Evolutionary conservation across 495 filamentous ascomycete genomes (phyloP), one percentile per base, ranked within the genome.

Genomic region (Aspergillus cavernicola): DNA sequence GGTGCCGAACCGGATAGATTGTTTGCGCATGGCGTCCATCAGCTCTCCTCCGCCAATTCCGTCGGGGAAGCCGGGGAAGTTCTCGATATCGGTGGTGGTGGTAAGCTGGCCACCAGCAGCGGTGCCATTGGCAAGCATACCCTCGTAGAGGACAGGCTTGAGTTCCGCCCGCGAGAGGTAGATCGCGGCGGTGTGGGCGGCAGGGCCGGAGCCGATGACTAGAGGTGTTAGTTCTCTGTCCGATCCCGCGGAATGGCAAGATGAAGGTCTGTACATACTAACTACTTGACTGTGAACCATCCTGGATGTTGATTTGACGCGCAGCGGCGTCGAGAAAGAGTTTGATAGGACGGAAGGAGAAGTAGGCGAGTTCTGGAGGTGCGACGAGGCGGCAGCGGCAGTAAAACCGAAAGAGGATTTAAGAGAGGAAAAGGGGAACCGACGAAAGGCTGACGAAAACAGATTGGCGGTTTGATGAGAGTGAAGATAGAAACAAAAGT

Each of bases 71-170:
- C 93, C 93, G 45, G 93, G 93, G 74, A 84, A 98, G 75, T 98
- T 98, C 79, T 98, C 93, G 49, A 98, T 84, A 55, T 98, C 93
- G 63, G 95, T 97, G 52, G 93, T 98, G 32, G 93, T 98, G 20
- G 93, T 98, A 50, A 98, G 76, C 77, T 98, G 93, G 28, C 93
- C 93, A 62, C 93, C 93, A 42, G 93, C 87, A 6, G 93, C 93
- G 67, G 95, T 93, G 61, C 93, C 93, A 62, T 96, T 95, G 58
- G 93, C 93, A 54, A 98, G 85, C 79, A 97, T 95, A 54, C 93
- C 93, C 76, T 98, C 93, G 65, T 97, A 98, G 50, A 98, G 76
- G 53, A 96, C 87, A 32, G 93, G 87, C 81, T 70, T 56, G 58
- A 98, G 75, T 68, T 98, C 91, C 57, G 93, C 93, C 65, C 93